Percentiles rank a stretch among this genome's conserved stretches.
Evolutionary conservation across 345 rosid species (phyloP).

Genomic region (Mangifera indica): DNA sequence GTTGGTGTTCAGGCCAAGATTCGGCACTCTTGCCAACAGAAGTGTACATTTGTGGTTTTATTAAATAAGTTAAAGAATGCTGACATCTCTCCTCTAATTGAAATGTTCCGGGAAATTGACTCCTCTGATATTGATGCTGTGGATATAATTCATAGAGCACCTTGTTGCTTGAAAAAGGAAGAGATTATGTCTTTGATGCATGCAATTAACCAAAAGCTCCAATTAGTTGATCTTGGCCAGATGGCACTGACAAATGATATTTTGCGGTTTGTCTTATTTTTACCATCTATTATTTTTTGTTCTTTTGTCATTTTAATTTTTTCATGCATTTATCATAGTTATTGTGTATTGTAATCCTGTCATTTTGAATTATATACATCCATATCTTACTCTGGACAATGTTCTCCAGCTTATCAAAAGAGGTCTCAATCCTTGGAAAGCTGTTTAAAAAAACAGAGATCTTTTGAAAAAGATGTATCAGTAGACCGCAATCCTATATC

Average conservation of each 20-base stretch:
- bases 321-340: background rate
- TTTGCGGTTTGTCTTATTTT: conserved; percentile 32
- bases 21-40: conserved; percentile 27
- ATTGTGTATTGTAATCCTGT: background rate
- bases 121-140: conserved; percentile 37
- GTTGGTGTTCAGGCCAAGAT: conserved; percentile 38
- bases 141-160: conserved; percentile 31
- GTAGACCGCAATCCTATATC: no score
- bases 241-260: conserved; percentile 32
- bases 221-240: conserved; percentile 36
- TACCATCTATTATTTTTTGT: background rate
- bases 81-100: conserved; percentile 41
- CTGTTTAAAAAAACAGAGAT: no score
- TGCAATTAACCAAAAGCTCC: conserved; percentile 37
- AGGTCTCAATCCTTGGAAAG: no score
- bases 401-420: no score
- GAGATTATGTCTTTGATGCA: conserved; percentile 35
- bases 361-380: no score
- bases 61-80: conserved; percentile 36
- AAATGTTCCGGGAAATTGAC: conserved; percentile 27
- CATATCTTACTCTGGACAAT: no score
- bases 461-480: no score
- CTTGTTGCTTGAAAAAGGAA: conserved; percentile 34
- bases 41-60: conserved; percentile 30
- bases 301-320: background rate